Conservation (phyloP, 106 monocot genomes). For the Chionographis japonica region DNA sequence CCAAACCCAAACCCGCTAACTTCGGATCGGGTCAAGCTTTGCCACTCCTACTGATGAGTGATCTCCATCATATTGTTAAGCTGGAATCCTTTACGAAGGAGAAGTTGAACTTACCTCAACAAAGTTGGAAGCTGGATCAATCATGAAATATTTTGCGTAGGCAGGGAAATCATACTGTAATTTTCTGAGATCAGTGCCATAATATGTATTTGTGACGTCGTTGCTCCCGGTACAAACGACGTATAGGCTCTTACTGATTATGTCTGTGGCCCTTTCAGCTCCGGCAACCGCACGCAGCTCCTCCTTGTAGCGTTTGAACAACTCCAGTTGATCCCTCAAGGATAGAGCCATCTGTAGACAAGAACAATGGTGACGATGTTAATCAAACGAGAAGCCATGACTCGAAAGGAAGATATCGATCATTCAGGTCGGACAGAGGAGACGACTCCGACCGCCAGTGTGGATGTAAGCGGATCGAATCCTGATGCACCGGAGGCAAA, state of each 20-base stretch:
- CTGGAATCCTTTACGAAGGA: too few relatives aligned
- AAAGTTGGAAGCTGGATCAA: constrained; percentile 32
- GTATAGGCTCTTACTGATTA: constrained; percentile 24
- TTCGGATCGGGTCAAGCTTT: too few relatives aligned
- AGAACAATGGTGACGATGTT: neutral
- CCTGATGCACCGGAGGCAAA: neutral
- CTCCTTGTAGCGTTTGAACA: constrained; percentile 45
- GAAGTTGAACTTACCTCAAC: constrained; percentile 10
- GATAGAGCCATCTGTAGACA: constrained; percentile 23
- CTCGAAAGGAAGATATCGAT: too few relatives aligned
- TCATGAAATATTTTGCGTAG: constrained; percentile 20
- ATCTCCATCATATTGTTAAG: too few relatives aligned
- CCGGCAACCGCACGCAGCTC: constrained; percentile 25
- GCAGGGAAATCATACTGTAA: constrained; percentile 30
- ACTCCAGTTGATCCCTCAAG: constrained; percentile 24
- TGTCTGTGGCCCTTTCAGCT: constrained; percentile 13
- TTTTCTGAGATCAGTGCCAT: constrained; percentile 22
- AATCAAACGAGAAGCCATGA: too few relatives aligned
- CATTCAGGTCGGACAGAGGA: neutral
- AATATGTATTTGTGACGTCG: constrained; percentile 42
- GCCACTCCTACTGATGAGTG: too few relatives aligned
- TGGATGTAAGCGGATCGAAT: neutral
- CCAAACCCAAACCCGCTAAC: too few relatives aligned
- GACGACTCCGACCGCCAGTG: neutral
- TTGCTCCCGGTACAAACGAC: constrained; percentile 21